Evolutionary conservation across 2,329 filamentous ascomycete genomes (phyloP).

Genomic region (Neofusicoccum cordaticola): DNA sequence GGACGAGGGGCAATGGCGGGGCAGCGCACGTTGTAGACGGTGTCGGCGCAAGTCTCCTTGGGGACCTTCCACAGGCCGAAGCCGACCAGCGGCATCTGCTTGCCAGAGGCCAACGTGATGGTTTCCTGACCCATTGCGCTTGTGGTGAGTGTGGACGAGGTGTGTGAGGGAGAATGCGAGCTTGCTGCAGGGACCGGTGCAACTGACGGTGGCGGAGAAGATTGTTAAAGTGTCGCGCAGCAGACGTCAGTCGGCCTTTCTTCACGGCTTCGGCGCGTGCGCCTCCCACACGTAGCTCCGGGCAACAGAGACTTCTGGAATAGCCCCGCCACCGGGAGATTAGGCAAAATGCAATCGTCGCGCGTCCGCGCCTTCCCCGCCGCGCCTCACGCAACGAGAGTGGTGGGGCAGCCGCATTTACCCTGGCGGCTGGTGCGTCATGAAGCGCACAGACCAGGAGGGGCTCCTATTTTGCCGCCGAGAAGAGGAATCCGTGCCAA

Average conservation of each 20-base stretch:
- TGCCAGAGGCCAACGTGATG: conserved; percentile 63
- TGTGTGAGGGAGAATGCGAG: background rate
- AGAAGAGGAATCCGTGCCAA: background rate
- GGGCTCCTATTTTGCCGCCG: conserved; percentile 7
- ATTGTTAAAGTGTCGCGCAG: background rate
- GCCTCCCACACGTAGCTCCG: background rate
- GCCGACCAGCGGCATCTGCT: conserved; percentile 72
- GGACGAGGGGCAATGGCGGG: background rate
- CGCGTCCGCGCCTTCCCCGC: background rate
- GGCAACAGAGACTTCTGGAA: conserved; percentile 6
- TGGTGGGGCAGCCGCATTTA: conserved; percentile 7
- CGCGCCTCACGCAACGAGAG: background rate
- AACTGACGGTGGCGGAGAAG: background rate
- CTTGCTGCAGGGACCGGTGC: background rate
- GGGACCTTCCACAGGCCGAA: conserved; percentile 84
- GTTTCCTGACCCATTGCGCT: conserved; percentile 34
- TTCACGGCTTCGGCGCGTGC: background rate
- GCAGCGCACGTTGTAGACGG: conserved; percentile 63
- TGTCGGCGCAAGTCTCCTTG: conserved; percentile 69
- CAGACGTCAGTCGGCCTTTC: background rate
- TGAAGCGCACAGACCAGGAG: conserved; percentile 3
- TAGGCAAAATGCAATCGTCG: conserved; percentile 7
- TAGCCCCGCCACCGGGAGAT: background rate
- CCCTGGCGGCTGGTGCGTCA: conserved; percentile 8
- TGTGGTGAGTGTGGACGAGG: background rate